A percentile compares a stretch with the other conserved stretches of the same genome.
phyloP scores from a whole-genome alignment of 306 rosid species.

The Crotalaria pallida region DNA sequence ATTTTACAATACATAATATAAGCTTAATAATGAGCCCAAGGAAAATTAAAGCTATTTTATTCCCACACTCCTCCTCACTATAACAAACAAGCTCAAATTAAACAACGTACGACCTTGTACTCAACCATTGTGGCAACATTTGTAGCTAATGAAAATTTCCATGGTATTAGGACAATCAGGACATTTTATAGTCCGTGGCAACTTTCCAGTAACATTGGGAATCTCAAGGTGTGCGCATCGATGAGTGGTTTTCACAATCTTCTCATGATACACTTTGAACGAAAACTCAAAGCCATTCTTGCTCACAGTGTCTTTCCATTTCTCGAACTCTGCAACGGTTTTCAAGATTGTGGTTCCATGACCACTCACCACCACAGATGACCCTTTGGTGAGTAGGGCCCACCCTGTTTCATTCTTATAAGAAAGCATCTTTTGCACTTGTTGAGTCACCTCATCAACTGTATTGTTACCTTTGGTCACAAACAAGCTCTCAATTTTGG shows the following conservation, averaged over 20 bases:
- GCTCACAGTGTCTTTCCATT: slow-evolving; percentile 28
- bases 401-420: slow-evolving; percentile 56
- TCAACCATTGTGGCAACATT: slow-evolving; percentile 50
- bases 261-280: slow-evolving; percentile 16
- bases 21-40: background rate
- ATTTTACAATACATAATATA: too few species aligned
- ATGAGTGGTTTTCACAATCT: slow-evolving; percentile 2
- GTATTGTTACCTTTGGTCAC: slow-evolving; percentile 23
- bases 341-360: slow-evolving; percentile 33
- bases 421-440: slow-evolving; percentile 46
- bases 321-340: slow-evolving; percentile 40
- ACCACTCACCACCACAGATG: slow-evolving; percentile 27
- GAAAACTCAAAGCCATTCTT: slow-evolving; percentile 31
- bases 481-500: slow-evolving; percentile 33
- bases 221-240: slow-evolving; percentile 35
- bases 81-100: background rate
- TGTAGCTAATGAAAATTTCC: slow-evolving; percentile 56
- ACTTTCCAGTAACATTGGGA: slow-evolving; percentile 28
- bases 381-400: slow-evolving; percentile 42
- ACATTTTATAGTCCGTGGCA: slow-evolving; percentile 41
- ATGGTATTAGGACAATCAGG: slow-evolving; percentile 50
- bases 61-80: background rate
- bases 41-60: background rate
- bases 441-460: slow-evolving; percentile 16
- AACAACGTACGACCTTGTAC: background rate